Percentiles rank a stretch among this genome's conserved stretches.
phyloP scores from a whole-genome alignment of 306 rosid genomes.

The Clitoria ternatea region DNA sequence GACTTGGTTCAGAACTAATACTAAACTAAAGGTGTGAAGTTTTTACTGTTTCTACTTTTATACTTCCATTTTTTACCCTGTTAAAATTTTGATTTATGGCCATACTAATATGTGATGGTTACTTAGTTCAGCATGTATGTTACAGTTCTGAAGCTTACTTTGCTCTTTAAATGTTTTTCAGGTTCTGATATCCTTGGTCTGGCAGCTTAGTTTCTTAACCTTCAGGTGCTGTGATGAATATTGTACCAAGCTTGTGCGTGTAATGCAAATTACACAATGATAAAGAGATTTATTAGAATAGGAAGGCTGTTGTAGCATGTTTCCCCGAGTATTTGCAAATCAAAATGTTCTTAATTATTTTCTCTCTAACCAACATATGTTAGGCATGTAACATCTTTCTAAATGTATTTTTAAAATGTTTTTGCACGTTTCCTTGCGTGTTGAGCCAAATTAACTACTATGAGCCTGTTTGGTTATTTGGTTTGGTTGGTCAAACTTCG shows the following conservation, averaged over 20 bases:
- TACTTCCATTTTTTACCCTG: neutral
- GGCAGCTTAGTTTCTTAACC: neutral
- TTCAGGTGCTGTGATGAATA: neutral
- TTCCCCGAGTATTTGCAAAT: neutral
- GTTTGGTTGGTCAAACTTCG: too few species aligned
- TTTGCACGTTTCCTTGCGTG: neutral
- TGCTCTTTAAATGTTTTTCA: constrained; percentile 5
- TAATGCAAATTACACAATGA: neutral
- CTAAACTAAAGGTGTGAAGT: neutral
- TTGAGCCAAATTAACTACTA: neutral
- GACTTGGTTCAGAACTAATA: neutral
- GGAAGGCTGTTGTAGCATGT: neutral
- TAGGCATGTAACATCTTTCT: neutral
- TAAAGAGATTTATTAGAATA: neutral
- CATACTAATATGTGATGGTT: neutral
- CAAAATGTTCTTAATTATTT: neutral
- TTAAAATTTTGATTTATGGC: neutral
- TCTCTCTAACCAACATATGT: neutral
- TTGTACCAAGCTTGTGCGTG: neutral
- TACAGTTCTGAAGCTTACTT: constrained; percentile 5
- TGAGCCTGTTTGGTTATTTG: too few species aligned
- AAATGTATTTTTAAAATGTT: neutral
- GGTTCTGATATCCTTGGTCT: constrained; percentile 5
- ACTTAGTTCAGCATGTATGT: neutral
- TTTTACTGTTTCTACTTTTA: neutral